Evolutionary conservation across 768 basidiomycete genomes (phyloP).

Genomic region (Crucibulum laeve): DNA sequence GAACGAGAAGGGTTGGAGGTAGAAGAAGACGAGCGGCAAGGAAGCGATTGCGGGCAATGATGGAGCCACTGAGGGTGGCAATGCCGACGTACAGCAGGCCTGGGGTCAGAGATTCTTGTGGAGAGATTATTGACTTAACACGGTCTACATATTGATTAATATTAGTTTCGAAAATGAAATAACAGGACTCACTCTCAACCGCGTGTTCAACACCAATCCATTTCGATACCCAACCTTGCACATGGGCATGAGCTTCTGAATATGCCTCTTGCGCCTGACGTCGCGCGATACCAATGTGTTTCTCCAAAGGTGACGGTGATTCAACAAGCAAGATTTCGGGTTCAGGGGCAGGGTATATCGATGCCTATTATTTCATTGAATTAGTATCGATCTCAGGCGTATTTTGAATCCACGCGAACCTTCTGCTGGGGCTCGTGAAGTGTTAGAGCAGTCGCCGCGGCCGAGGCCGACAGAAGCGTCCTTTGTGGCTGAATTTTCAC

Average conservation of each 20-base stretch:
- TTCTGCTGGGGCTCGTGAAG: conserved; percentile 28
- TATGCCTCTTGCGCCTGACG: conserved; percentile 54
- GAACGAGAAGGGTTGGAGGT: conserved; percentile 69
- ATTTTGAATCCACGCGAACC: conserved; percentile 14
- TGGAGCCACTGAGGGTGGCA: conserved; percentile 82
- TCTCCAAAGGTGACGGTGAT: conserved; percentile 71
- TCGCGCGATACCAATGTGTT: conserved; percentile 69
- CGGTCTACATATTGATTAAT: conserved; percentile 46
- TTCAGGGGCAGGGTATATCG: conserved; percentile 72
- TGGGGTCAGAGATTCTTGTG: conserved; percentile 80
- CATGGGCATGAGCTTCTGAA: conserved; percentile 52
- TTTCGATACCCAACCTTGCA: conserved; percentile 68
- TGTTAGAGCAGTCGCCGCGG: conserved; percentile 25
- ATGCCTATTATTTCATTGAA: conserved; percentile 47
- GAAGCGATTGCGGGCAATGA: conserved; percentile 75
- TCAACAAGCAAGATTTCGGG: conserved; percentile 70
- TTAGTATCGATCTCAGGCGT: background rate
- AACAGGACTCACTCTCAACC: conserved; percentile 69
- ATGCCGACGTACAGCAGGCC: conserved; percentile 90
- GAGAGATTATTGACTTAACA: conserved; percentile 76
- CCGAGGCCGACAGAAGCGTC: conserved; percentile 26
- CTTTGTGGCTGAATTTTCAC: conserved; percentile 24
- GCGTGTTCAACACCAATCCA: conserved; percentile 87
- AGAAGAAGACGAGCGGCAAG: conserved; percentile 66
- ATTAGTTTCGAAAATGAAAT: background rate